Evolutionary conservation across 2,329 filamentous ascomycete genomes (phyloP).

Genomic region (Onygenales sp.): DNA sequence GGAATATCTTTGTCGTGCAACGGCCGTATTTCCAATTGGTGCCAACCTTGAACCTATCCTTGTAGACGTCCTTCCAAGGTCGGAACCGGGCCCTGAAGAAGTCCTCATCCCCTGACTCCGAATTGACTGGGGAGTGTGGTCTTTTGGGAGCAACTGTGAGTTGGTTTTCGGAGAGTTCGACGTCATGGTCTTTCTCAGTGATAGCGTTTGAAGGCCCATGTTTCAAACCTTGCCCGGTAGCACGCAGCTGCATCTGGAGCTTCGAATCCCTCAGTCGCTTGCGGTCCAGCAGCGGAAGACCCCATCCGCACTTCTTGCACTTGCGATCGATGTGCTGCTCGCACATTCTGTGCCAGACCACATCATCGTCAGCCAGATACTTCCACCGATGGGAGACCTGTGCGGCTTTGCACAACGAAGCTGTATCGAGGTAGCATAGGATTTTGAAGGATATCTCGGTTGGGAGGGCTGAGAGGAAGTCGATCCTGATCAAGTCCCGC

Average conservation of each 20-base stretch:
- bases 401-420: slow-evolving; percentile 88
- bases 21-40: slow-evolving; percentile 96
- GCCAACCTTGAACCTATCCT: slow-evolving; percentile 88
- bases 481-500: slow-evolving; percentile 91
- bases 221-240: slow-evolving; percentile 5
- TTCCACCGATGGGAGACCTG: slow-evolving; percentile 89
- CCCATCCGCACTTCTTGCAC: slow-evolving; percentile 93
- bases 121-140: slow-evolving; percentile 15
- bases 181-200: neutral
- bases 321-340: slow-evolving; percentile 93
- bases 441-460: slow-evolving; percentile 90
- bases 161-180: neutral
- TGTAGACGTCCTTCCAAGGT: slow-evolving; percentile 96
- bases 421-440: slow-evolving; percentile 83
- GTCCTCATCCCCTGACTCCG: slow-evolving; percentile 24
- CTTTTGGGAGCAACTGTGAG: neutral
- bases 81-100: slow-evolving; percentile 46
- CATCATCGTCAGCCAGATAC: slow-evolving; percentile 85
- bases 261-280: slow-evolving; percentile 82
- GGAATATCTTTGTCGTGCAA: slow-evolving; percentile 73
- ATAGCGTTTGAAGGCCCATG: neutral
- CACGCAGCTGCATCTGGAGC: slow-evolving; percentile 64
- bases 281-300: slow-evolving; percentile 76
- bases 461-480: slow-evolving; percentile 83
- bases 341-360: slow-evolving; percentile 97